Percentiles rank a stretch among this genome's conserved stretches.
Evolutionary conservation across 192 early-diverging fungal genomes (phyloP).

Genomic region (Coemansia guatemalensis): DNA sequence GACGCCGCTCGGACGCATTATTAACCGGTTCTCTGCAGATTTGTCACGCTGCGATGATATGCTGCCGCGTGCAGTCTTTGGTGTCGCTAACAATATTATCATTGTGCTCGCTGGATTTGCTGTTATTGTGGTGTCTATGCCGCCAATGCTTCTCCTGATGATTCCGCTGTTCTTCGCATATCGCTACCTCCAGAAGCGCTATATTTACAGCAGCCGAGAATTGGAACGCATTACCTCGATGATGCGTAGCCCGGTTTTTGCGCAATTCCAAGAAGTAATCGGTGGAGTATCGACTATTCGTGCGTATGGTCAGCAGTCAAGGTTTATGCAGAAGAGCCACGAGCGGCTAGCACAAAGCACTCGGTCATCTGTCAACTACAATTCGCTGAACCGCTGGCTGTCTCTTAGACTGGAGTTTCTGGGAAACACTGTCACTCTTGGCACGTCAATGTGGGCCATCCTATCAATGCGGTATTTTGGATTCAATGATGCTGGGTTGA

Average conservation of each 20-base stretch:
- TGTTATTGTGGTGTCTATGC: constrained; percentile 57
- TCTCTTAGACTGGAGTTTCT: constrained; percentile 78
- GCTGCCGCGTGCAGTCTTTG: constrained; percentile 60
- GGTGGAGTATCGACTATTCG: constrained; percentile 83
- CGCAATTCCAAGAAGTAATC: constrained; percentile 79
- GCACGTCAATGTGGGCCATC: constrained; percentile 71
- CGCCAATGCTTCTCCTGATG: constrained; percentile 69
- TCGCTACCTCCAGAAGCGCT: constrained; percentile 70
- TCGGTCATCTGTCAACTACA: constrained; percentile 70
- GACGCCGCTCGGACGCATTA: constrained; percentile 73
- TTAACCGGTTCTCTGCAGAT: constrained; percentile 76
- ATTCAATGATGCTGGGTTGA: constrained; percentile 57
- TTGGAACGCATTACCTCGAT: constrained; percentile 83
- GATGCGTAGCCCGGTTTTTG: constrained; percentile 75
- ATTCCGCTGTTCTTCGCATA: constrained; percentile 74
- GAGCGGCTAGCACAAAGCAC: constrained; percentile 70
- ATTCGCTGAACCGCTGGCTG: constrained; percentile 72
- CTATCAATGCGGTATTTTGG: constrained; percentile 55
- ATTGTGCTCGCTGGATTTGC: constrained; percentile 57
- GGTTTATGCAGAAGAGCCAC: constrained; percentile 73
- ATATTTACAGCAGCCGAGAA: constrained; percentile 80
- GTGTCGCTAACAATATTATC: constrained; percentile 62
- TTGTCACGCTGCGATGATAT: constrained; percentile 60
- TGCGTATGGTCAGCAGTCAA: constrained; percentile 76
- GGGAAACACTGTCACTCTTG: constrained; percentile 73